These are phyloP conservation scores for Nepenthes alata DNA, from an alignment of 179 eudicot species.

Conservation along the genomic window DNA sequence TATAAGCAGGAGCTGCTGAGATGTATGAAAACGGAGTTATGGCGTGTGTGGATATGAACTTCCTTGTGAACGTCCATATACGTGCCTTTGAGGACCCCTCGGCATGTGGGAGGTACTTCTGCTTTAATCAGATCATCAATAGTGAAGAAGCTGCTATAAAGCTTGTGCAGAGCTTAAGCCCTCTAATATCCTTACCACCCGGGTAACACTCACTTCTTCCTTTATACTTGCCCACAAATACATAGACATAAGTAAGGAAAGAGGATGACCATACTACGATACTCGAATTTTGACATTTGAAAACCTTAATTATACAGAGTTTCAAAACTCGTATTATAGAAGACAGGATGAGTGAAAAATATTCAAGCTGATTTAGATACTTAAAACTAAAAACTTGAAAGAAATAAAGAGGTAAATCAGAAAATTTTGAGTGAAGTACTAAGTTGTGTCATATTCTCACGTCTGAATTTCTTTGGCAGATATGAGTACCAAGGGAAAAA, in stretches of 20 bases:
- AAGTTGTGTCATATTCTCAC: background rate
- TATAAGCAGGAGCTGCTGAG: slow-evolving; percentile 41
- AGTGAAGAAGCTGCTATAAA: slow-evolving; percentile 27
- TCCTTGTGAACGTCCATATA: slow-evolving; percentile 36
- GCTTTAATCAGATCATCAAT: slow-evolving; percentile 45
- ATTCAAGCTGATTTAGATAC: too few relatives aligned
- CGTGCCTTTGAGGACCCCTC: slow-evolving; percentile 43
- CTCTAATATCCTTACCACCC: slow-evolving; percentile 25
- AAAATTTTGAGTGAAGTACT: too few relatives aligned
- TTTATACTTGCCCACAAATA: background rate
- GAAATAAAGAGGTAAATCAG: too few relatives aligned
- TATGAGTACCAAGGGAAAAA: slow-evolving; percentile 20
- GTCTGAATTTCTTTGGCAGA: slow-evolving; percentile 6
- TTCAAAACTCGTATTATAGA: too few relatives aligned
- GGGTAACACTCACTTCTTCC: slow-evolving; percentile 8
- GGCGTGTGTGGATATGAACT: slow-evolving; percentile 39
- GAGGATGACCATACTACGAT: too few relatives aligned
- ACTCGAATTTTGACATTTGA: background rate
- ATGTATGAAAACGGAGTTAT: slow-evolving; percentile 58
- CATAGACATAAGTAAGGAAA: too few relatives aligned
- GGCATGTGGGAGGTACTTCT: slow-evolving; percentile 47
- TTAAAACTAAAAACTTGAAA: too few relatives aligned
- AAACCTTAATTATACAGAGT: background rate
- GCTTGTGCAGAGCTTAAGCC: slow-evolving; percentile 26
- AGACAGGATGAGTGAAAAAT: too few relatives aligned